Evolutionary conservation across 768 basidiomycete genomes (phyloP).

Genomic region (Kwoniella newhampshirensis): DNA sequence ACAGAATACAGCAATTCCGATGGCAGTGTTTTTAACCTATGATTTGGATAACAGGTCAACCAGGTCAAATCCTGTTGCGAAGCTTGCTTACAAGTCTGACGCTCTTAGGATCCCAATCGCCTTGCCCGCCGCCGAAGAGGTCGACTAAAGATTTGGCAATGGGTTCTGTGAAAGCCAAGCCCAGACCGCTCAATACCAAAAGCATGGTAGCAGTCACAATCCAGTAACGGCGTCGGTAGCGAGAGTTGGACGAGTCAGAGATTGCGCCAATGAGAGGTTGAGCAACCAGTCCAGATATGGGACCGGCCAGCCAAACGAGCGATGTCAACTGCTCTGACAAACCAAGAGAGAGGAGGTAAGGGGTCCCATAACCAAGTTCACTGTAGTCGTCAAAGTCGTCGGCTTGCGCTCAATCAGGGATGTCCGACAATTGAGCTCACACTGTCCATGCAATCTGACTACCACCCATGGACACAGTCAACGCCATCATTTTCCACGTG

Average conservation of each 20-base stretch:
- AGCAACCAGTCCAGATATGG: conserved; percentile 89
- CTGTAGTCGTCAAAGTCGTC: conserved; percentile 11
- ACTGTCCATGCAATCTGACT: conserved; percentile 53
- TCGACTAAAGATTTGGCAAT: conserved; percentile 75
- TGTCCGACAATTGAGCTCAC: too few relatives aligned
- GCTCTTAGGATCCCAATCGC: conserved; percentile 82
- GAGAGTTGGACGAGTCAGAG: conserved; percentile 85
- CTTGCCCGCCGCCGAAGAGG: conserved; percentile 68
- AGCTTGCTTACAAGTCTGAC: conserved; percentile 60
- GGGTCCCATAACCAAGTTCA: conserved; percentile 80
- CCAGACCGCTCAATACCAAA: conserved; percentile 72
- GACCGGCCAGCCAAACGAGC: conserved; percentile 84
- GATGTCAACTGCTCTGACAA: conserved; percentile 87
- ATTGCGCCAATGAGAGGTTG: conserved; percentile 98
- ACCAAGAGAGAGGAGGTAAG: conserved; percentile 77
- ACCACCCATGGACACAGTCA: conserved; percentile 83
- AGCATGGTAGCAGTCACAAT: conserved; percentile 81
- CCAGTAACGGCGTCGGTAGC: conserved; percentile 89
- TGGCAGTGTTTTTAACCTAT: conserved; percentile 69
- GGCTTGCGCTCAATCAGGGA: conserved; percentile 1
- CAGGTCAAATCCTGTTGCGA: not conserved
- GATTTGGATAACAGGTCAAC: not conserved
- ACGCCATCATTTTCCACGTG: conserved; percentile 49
- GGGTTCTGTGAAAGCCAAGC: conserved; percentile 77
- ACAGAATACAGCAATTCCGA: conserved; percentile 78